Base-by-base conservation (phyloP, 169 alveolate genomes). In the Plasmodium malariae region DNA sequence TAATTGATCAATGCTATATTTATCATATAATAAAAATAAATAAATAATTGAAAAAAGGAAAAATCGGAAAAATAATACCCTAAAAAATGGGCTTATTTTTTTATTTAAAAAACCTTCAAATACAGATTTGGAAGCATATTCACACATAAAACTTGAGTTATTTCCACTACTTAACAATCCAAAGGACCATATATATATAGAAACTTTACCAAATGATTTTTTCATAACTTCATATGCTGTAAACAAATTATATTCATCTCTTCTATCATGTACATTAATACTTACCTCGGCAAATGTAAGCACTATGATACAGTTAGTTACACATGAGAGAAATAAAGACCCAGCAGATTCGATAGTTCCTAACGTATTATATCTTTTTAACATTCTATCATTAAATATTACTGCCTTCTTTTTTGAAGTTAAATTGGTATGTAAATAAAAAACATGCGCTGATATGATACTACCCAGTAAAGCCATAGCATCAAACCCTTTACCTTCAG, bases 151-250 rank as follows among this genome's bases (percentile, higher is more conserved):
- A 60, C 91, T 83, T 28, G 91, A 67, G 59, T 83, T 83, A 19
- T 83, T 83, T 7, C 91, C 91, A 83, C 91, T 83, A 68, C 91
- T 83, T 83, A 83, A 60, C 43, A 83, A 36, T 11, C 91, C 91
- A 68, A 83, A 83, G n/a, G 91, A 83, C 91, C 91, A 83, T 67
- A 83, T 83, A 67, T 83, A 83, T 85, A 83, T 83, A 2, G 91
- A 83, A 21, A 69, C 49, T 19, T 65, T 83, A 7, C 91, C 91
- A 83, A 83, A 83, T 3, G 80, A 83, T 45, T 83, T 83, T 48
- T 69, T 67, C 85, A 83, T 83, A 24, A 83, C 91, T 36, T 83
- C 91, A 57, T 83, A 83, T 32, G 91, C 91, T 24, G 80, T 83
- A 34, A 83, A 83, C 21, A 83, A 60, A 70, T 67, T 83, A 57